Conservation (phyloP, 1,139 yeast species). For the Debaryomyces fabryi region DNA sequence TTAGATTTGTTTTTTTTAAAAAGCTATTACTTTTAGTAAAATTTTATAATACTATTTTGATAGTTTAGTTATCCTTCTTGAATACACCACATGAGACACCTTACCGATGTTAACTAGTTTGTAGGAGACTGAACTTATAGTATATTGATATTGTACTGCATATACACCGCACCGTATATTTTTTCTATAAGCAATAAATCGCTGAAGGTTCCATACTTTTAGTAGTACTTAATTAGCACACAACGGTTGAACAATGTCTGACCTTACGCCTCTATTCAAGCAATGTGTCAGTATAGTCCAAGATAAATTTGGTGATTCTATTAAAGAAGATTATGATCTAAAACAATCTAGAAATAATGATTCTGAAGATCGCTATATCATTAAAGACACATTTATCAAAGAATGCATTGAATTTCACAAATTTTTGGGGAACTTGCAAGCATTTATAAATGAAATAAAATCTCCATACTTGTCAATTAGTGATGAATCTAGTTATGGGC, state of each 20-base stretch:
- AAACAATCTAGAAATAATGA: slow-evolving; percentile 9
- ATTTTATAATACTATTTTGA: background rate
- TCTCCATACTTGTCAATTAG: slow-evolving; percentile 47
- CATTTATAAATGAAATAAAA: slow-evolving; percentile 42
- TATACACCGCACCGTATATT: background rate
- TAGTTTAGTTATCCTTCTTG: background rate
- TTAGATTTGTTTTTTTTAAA: background rate
- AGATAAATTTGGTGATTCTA: slow-evolving; percentile 24
- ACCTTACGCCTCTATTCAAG: slow-evolving; percentile 53
- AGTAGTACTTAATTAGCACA: background rate
- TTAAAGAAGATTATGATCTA: slow-evolving; percentile 13
- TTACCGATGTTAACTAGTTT: no score
- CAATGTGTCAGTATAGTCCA: slow-evolving; percentile 51
- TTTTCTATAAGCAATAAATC: background rate
- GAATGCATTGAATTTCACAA: slow-evolving; percentile 52
- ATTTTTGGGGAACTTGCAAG: slow-evolving; percentile 41
- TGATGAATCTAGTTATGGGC: slow-evolving; percentile 25
- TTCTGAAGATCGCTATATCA: slow-evolving; percentile 16
- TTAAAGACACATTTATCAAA: slow-evolving; percentile 54
- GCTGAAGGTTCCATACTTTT: background rate
- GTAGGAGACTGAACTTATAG: no score
- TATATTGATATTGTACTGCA: background rate
- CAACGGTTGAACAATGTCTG: slow-evolving; percentile 40
- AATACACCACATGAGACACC: background rate
- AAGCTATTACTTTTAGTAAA: background rate